Evolutionary conservation across 257 asterid species (phyloP).

Genomic region (Oldenlandia corymbosa): DNA sequence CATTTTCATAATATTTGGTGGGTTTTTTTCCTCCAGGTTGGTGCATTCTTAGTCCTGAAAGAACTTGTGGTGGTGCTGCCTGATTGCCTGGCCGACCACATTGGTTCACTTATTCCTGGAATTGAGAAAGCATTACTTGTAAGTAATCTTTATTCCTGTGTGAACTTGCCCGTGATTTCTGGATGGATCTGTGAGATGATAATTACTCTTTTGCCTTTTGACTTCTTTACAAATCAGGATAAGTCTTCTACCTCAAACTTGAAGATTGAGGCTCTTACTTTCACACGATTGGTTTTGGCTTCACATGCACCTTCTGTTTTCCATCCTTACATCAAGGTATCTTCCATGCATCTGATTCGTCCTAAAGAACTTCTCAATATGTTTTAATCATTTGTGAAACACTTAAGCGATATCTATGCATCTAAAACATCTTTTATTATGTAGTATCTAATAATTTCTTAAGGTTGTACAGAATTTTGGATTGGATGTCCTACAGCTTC

Average conservation of each 20-base stretch:
- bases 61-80: slow-evolving; percentile 93
- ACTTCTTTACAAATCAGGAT: slow-evolving; percentile 49
- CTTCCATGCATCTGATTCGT: not conserved
- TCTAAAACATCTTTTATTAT: no score
- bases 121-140: slow-evolving; percentile 93
- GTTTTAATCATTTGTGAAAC: not conserved
- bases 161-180: not conserved
- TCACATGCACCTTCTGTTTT: slow-evolving; percentile 87
- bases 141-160: slow-evolving; percentile 25
- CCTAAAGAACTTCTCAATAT: not conserved
- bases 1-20: slow-evolving; percentile 7
- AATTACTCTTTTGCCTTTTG: slow-evolving; percentile 1
- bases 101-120: slow-evolving; percentile 95
- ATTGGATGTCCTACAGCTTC: not conserved
- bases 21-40: slow-evolving; percentile 56
- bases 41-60: slow-evolving; percentile 91
- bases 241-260: slow-evolving; percentile 94
- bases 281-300: slow-evolving; percentile 87
- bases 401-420: not conserved
- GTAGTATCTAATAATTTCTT: not conserved
- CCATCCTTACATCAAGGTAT: slow-evolving; percentile 94
- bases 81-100: slow-evolving; percentile 96
- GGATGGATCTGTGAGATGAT: not conserved
- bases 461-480: not conserved
- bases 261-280: slow-evolving; percentile 96